Evolutionary conservation across 129 eudicot genomes (phyloP), one percentile per base, ranked within the genome.

Genomic region (sunflower (Helianthus annuus)): DNA sequence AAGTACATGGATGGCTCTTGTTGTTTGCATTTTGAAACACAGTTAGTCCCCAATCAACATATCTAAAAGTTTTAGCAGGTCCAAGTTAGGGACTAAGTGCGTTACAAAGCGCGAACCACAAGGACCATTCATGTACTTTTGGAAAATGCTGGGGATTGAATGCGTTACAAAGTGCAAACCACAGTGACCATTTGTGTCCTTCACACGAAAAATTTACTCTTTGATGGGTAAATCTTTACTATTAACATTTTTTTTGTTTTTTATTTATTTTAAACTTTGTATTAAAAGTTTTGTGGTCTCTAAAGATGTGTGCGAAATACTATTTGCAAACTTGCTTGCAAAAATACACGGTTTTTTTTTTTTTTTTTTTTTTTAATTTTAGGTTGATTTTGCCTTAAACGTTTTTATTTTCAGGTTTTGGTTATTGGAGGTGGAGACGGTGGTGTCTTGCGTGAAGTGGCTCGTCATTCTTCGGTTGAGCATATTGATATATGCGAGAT

Each of bases 401-500:
- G n/a, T 69, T 2, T 62, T 2, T 49, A 58, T 73, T 7, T 68
- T 15, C 71, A 94, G 97, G 96, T 94, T 72, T 82, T 94, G 85
- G 97, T 94, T 70, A 94, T 94, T 74, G 99, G 99, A 81, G 97
- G 99, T 64, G 99, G 99, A 70, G 99, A 94, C 83, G 99, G 97
- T 48, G 99, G 99, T 60, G 99, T 90, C 45, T 71, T 94, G 69
- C 97, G 99, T 72, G 99, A 90, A 84, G 97, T 94, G 61, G 78
- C 94, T 74, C 99, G 97, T 66, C 89, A 90, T 85, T 70, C 97
- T 72, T 86, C 99, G 32, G 83, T 94, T 70, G 97, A 90, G 74
- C 88, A 94, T 79, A 84, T 94, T 5, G 99, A 94, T 70, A 94
- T 94, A 8, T 94, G 99, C 59, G 97, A 94, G 83, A 94, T 94